Conservation (phyloP, 257 asterid genomes). For the Cinchona pubescens region DNA sequence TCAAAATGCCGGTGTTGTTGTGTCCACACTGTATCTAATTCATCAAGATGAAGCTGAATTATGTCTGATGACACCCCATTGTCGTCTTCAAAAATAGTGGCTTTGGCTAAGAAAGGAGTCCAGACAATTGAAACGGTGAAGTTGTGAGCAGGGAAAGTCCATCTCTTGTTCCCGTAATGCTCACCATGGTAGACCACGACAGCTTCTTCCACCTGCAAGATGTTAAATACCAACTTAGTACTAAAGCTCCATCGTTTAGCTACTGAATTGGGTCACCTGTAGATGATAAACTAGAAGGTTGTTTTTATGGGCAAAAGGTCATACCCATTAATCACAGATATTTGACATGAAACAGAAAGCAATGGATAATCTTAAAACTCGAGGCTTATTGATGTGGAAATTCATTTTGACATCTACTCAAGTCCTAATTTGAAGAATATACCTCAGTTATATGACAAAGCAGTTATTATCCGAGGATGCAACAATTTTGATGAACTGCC, state of each 20-base stretch:
- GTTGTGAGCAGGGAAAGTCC: conserved; percentile 57
- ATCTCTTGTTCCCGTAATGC: conserved; percentile 51
- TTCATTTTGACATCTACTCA: conserved; percentile 1
- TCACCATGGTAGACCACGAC: conserved; percentile 66
- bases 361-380: not conserved
- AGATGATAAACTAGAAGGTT: too few species aligned
- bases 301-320: not conserved
- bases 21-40: conserved; percentile 61
- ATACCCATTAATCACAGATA: not conserved
- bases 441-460: not conserved
- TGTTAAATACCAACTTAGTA: not conserved
- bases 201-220: conserved; percentile 58
- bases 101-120: conserved; percentile 70
- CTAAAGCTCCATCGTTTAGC: not conserved
- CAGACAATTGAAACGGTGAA: conserved; percentile 64
- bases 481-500: not conserved
- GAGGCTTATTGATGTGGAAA: conserved; percentile 6
- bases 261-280: not conserved
- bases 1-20: conserved; percentile 45
- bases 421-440: conserved; percentile 11
- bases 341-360: not conserved
- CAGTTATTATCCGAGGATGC: not conserved
- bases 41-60: conserved; percentile 61
- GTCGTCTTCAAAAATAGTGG: conserved; percentile 57
- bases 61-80: conserved; percentile 57